These are phyloP conservation scores for Xerocomus nothofagi DNA, from an alignment of 1,284 basidiomycete species.

Conservation along the genomic window DNA sequence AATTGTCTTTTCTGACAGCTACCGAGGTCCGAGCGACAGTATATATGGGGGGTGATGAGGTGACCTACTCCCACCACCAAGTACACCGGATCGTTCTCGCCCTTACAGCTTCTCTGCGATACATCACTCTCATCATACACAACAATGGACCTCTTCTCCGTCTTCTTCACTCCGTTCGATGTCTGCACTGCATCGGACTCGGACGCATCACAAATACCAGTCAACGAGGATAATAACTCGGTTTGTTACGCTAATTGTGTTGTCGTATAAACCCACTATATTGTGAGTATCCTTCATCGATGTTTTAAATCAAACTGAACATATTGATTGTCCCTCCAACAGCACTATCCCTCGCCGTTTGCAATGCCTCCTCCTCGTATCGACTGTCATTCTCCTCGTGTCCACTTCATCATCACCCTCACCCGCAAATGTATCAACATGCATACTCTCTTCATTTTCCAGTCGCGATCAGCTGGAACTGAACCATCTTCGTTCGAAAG, in stretches of 20 bases:
- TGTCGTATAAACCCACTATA: slow-evolving; percentile 16
- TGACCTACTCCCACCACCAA: slow-evolving; percentile 2
- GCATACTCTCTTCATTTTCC: slow-evolving; percentile 1
- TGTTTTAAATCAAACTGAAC: slow-evolving; percentile 1
- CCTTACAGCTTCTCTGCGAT: slow-evolving; percentile 6
- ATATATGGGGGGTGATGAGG: slow-evolving; percentile 22
- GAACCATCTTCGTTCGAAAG: slow-evolving; percentile 15
- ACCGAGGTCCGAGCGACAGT: slow-evolving; percentile 3
- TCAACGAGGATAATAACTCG: slow-evolving; percentile 1
- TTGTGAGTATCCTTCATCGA: slow-evolving; percentile 13
- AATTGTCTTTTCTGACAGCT: slow-evolving; percentile 20
- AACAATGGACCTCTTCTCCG: slow-evolving; percentile 22
- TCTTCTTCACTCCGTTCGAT: slow-evolving; percentile 1
- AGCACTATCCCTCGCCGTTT: slow-evolving; percentile 7
- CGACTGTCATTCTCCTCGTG: neutral
- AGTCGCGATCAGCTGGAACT: slow-evolving; percentile 6
- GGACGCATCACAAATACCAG: slow-evolving; percentile 14
- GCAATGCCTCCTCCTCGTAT: neutral
- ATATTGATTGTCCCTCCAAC: neutral
- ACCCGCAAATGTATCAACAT: slow-evolving; percentile 4
- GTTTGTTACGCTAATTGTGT: neutral
- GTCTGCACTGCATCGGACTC: slow-evolving; percentile 1
- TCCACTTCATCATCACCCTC: neutral
- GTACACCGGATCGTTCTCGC: slow-evolving; percentile 6
- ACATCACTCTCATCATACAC: slow-evolving; percentile 4